Evolutionary conservation across 176 grass and related monocot genomes (phyloP).

Genomic region (Lolium multiflorum): DNA sequence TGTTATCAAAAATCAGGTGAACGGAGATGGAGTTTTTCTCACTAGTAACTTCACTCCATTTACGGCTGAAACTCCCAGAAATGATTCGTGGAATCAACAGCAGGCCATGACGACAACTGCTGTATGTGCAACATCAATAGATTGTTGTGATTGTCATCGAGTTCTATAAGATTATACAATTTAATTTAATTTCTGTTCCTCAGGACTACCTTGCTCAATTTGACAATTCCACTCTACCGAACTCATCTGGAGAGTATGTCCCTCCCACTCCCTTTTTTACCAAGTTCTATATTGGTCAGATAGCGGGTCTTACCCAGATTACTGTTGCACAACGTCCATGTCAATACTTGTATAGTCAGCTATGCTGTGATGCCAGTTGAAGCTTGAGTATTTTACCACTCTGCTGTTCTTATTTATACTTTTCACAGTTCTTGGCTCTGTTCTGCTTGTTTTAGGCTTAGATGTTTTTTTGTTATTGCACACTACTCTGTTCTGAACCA

Average conservation of each 20-base stretch:
- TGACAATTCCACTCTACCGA: conserved; percentile 54
- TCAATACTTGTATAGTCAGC: not conserved
- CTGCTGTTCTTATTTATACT: not conserved
- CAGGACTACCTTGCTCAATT: conserved; percentile 85
- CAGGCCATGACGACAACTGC: conserved; percentile 87
- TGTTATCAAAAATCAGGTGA: conserved; percentile 64
- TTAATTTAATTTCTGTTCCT: conserved; percentile 42
- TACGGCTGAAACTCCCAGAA: conserved; percentile 73
- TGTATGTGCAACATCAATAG: conserved; percentile 61
- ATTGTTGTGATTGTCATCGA: conserved; percentile 36
- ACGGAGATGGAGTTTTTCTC: conserved; percentile 93
- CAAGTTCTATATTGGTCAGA: conserved; percentile 25
- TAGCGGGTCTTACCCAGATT: not conserved
- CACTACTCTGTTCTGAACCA: conserved; percentile 13
- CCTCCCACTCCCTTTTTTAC: conserved; percentile 35
- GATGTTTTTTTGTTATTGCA: not conserved
- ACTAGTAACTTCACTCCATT: conserved; percentile 92
- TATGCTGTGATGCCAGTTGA: conserved; percentile 34
- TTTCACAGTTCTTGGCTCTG: not conserved
- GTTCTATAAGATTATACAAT: conserved; percentile 26
- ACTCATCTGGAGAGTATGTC: conserved; percentile 78
- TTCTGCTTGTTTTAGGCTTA: conserved; percentile 28
- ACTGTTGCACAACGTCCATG: not conserved
- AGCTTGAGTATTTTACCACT: not conserved
- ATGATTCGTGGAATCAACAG: conserved; percentile 94